These are phyloP conservation scores for Podospora tetraspora DNA, from an alignment of 495 filamentous ascomycete species.

Conservation along the genomic window DNA sequence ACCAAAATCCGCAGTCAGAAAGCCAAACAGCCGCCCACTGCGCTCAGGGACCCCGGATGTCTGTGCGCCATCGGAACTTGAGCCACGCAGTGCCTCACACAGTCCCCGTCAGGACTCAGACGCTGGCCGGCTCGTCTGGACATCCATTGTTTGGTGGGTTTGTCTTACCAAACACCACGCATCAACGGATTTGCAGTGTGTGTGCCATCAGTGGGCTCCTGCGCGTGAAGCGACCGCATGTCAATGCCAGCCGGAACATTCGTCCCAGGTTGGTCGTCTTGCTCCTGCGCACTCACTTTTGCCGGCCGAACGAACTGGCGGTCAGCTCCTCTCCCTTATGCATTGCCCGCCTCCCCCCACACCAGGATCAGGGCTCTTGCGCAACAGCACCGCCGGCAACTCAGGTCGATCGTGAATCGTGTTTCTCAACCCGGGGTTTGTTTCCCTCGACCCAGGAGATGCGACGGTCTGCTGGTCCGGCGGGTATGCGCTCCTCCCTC, in stretches of 20 bases:
- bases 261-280: conserved; percentile 8
- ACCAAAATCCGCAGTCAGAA: neutral
- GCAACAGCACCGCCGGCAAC: conserved; percentile 18
- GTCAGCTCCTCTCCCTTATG: conserved; percentile 24
- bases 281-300: neutral
- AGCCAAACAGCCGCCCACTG: conserved; percentile 9
- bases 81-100: conserved; percentile 22
- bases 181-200: conserved; percentile 23
- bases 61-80: conserved; percentile 29
- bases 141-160: conserved; percentile 23
- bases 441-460: conserved; percentile 11
- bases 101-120: conserved; percentile 18
- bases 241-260: conserved; percentile 15
- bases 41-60: conserved; percentile 15
- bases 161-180: conserved; percentile 21
- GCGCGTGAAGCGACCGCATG: conserved; percentile 14
- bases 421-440: conserved; percentile 15
- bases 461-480: conserved; percentile 12
- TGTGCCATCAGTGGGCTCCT: conserved; percentile 18
- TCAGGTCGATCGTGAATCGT: conserved; percentile 30
- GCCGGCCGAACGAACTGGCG: conserved; percentile 30
- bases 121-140: conserved; percentile 13
- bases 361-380: conserved; percentile 26
- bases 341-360: conserved; percentile 22
- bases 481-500: neutral